phyloP scores from a whole-genome alignment of 352 stramenopile genomes.

The Phytophthora niederhauseri region DNA sequence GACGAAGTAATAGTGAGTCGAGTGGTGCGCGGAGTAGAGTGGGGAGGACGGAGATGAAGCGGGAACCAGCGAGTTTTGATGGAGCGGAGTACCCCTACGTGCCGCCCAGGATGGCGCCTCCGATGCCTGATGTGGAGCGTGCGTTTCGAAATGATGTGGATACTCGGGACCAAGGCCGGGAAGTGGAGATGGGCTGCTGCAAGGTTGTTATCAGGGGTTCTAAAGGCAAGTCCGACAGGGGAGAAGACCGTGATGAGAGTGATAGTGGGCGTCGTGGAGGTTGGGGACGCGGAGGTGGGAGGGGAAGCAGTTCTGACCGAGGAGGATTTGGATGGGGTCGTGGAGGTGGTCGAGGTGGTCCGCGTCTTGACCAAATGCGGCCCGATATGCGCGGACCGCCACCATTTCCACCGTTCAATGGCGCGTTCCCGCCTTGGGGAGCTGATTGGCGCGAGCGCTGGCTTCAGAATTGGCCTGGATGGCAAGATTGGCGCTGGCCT shows the following conservation, averaged over 20 bases:
- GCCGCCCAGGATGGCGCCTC: conserved; percentile 13
- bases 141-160: conserved; percentile 32
- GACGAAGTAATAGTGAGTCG: conserved; percentile 25
- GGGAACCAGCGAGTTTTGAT: conserved; percentile 18
- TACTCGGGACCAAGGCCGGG: conserved; percentile 24
- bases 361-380: conserved; percentile 24
- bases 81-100: conserved; percentile 22
- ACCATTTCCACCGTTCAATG: conserved; percentile 21
- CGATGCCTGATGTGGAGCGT: conserved; percentile 18
- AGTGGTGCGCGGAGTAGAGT: conserved; percentile 12
- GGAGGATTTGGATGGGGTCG: conserved; percentile 22
- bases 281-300: conserved; percentile 15
- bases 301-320: conserved; percentile 16
- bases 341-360: conserved; percentile 22
- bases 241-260: conserved; percentile 8
- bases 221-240: conserved; percentile 2
- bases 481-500: conserved; percentile 27
- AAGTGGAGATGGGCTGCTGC: conserved; percentile 47
- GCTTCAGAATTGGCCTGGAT: conserved; percentile 24
- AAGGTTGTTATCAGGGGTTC: conserved; percentile 42
- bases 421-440: conserved; percentile 23
- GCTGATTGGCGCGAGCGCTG: conserved; percentile 27
- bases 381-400: conserved; percentile 11
- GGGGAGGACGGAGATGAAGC: conserved; percentile 5
- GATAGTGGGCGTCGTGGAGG: conserved; percentile 9